These are phyloP conservation scores for Nicotiana rustica DNA, from an alignment of 305 asterid genomes.

Conservation along the genomic window DNA sequence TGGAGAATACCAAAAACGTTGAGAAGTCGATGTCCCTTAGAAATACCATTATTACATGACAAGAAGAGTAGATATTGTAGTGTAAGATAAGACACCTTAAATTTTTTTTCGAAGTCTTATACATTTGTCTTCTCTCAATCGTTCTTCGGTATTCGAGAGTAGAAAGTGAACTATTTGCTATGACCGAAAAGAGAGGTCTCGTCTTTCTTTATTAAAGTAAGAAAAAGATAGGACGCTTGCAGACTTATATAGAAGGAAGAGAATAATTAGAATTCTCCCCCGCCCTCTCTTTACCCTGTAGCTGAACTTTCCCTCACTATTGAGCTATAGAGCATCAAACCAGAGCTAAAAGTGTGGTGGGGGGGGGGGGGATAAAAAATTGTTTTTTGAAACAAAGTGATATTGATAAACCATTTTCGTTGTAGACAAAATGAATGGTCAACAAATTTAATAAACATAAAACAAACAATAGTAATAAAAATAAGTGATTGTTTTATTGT, in stretches of 20 bases:
- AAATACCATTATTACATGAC: background rate
- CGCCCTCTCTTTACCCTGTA: background rate
- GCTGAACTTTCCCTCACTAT: background rate
- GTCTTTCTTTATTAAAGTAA: background rate
- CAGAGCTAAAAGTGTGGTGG: too few species aligned
- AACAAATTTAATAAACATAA: too few species aligned
- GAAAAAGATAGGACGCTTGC: background rate
- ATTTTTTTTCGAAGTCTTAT: too few species aligned
- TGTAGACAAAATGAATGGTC: background rate
- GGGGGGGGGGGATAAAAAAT: too few species aligned
- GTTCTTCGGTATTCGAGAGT: too few species aligned
- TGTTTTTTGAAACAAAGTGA: background rate
- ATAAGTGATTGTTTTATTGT: too few species aligned
- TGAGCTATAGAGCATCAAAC: too few species aligned
- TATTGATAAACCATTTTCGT: background rate
- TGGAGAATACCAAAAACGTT: background rate
- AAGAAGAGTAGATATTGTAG: too few species aligned
- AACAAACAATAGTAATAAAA: background rate
- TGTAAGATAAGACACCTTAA: too few species aligned
- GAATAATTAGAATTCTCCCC: background rate
- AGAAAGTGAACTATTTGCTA: too few species aligned
- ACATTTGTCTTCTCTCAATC: too few species aligned
- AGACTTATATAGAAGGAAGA: background rate
- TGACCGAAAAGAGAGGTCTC: too few species aligned
- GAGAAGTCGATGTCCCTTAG: constrained; percentile 6